These are phyloP conservation scores for Mediolabrus comicus DNA, from an alignment of 108 stramenopile species.

Conservation along the genomic window DNA sequence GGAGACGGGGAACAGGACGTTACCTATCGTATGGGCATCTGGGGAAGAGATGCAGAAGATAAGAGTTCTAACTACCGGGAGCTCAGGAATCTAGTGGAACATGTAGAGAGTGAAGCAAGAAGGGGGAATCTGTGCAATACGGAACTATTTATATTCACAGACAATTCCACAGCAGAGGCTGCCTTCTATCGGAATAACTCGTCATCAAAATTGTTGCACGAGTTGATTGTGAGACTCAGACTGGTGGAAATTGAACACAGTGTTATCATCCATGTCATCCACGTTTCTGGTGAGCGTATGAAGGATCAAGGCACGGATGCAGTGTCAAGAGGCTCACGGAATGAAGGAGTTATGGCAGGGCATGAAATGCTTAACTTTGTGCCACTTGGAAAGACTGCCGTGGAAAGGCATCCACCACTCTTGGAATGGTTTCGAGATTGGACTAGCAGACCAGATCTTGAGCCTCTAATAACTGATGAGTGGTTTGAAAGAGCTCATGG, in stretches of 20 bases:
- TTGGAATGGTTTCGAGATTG: conserved; percentile 9
- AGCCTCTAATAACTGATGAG: not conserved
- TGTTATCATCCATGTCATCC: conserved; percentile 18
- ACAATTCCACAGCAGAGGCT: conserved; percentile 34
- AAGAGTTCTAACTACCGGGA: conserved; percentile 29
- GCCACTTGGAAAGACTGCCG: conserved; percentile 22
- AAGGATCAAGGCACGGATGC: conserved; percentile 47
- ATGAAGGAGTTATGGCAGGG: conserved; percentile 22
- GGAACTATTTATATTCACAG: conserved; percentile 40
- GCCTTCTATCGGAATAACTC: conserved; percentile 36
- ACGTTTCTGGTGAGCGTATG: conserved; percentile 44
- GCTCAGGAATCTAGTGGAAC: conserved; percentile 22
- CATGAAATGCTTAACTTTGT: conserved; percentile 16
- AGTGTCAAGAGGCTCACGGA: conserved; percentile 30
- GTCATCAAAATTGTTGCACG: conserved; percentile 3
- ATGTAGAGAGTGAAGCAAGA: not conserved
- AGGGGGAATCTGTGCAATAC: not conserved
- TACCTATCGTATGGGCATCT: not conserved
- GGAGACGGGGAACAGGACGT: not conserved
- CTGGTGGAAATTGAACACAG: conserved; percentile 15
- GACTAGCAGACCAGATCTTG: not conserved
- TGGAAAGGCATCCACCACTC: conserved; percentile 23
- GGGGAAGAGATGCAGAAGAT: conserved; percentile 2
- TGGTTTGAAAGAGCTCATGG: conserved; percentile 4
- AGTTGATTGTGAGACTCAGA: conserved; percentile 22